A percentile compares a stretch with the other conserved stretches of the same genome.
Conservation (phyloP, 148 eudicot genomes). For the Beta vulgaris region DNA sequence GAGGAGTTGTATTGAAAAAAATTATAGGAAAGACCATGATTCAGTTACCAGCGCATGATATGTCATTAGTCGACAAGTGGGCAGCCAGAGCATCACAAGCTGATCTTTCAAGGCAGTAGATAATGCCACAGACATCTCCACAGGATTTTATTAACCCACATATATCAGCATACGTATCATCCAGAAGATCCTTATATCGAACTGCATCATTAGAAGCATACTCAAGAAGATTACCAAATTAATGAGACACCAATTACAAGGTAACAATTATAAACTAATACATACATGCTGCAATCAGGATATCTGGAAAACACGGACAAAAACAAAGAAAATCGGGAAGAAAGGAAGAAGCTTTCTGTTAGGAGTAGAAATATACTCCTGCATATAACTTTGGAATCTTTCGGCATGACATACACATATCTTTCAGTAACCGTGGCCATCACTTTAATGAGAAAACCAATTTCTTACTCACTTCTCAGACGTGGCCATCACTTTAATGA, state of each 20-base stretch:
- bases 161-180: constrained; percentile 70
- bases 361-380: not conserved
- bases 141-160: constrained; percentile 60
- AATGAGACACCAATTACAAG: not conserved
- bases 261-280: not conserved
- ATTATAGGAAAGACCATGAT: not conserved
- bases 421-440: not conserved
- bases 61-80: constrained; percentile 60
- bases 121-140: constrained; percentile 79
- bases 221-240: constrained; percentile 15
- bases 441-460: not conserved
- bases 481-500: not conserved
- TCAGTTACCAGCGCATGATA: constrained; percentile 79
- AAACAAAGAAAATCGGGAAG: not conserved
- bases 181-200: constrained; percentile 88
- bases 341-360: not conserved
- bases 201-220: constrained; percentile 48
- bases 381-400: not conserved
- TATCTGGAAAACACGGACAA: not conserved
- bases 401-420: not conserved
- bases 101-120: constrained; percentile 93
- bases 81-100: constrained; percentile 79
- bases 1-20: not conserved
- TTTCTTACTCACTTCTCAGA: not conserved
- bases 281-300: constrained; percentile 10